These are phyloP conservation scores for Suhomyces canberraensis DNA, from an alignment of 805 yeast species.

Conservation along the genomic window DNA sequence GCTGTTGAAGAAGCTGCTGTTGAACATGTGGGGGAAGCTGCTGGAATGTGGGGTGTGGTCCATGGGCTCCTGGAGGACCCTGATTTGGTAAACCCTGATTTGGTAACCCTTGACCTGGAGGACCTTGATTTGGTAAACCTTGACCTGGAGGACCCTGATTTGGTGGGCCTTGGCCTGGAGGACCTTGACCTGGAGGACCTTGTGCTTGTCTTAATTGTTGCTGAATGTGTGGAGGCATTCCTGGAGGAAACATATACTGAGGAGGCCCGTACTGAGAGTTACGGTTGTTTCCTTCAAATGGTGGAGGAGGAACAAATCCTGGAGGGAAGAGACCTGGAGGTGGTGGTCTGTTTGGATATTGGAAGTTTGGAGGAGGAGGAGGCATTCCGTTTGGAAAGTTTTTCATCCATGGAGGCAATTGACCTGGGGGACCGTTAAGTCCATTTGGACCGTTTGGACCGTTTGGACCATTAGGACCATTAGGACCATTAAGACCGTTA, in stretches of 20 bases:
- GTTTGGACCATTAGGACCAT: no score
- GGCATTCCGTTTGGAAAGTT: constrained; percentile 11
- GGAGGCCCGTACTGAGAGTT: constrained; percentile 9
- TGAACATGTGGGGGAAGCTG: neutral
- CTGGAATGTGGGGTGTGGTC: no score
- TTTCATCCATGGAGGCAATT: constrained; percentile 25
- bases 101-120: neutral
- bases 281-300: constrained; percentile 8
- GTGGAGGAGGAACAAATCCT: constrained; percentile 11
- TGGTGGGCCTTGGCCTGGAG: neutral
- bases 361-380: constrained; percentile 7
- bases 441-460: constrained; percentile 3
- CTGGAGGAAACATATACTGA: constrained; percentile 16
- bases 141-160: neutral
- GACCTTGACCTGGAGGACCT: neutral
- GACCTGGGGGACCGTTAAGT: constrained; percentile 1
- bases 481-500: no score
- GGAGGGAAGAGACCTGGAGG: constrained; percentile 36
- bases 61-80: no score
- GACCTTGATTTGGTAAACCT: neutral
- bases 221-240: constrained; percentile 19
- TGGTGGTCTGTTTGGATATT: neutral
- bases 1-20: neutral
- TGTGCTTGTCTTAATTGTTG: constrained; percentile 1
- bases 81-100: neutral